These are phyloP conservation scores for Parasitella parasitica DNA, from an alignment of 371 early-diverging fungal genomes.

Conservation along the genomic window DNA sequence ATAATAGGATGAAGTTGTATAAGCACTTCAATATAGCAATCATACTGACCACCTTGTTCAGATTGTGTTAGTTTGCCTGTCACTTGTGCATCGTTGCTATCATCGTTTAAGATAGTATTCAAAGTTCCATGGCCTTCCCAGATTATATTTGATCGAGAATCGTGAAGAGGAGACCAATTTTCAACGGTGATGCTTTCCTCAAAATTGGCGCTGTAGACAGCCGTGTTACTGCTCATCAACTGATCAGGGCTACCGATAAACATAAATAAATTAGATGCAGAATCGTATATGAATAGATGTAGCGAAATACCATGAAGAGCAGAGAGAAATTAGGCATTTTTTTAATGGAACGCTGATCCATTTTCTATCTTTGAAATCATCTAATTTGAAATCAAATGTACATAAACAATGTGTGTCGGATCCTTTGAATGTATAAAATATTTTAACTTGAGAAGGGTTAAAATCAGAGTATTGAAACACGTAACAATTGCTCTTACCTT, in stretches of 20 bases:
- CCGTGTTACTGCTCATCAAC: slow-evolving; percentile 30
- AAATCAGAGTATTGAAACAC: background rate
- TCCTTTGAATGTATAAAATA: slow-evolving; percentile 40
- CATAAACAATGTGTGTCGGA: slow-evolving; percentile 37
- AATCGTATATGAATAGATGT: background rate
- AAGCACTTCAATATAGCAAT: slow-evolving; percentile 29
- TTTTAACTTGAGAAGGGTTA: slow-evolving; percentile 25
- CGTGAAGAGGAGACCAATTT: slow-evolving; percentile 27
- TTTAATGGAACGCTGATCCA: slow-evolving; percentile 31
- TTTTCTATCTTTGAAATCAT: slow-evolving; percentile 20
- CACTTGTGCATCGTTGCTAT: slow-evolving; percentile 13
- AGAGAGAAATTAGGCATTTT: slow-evolving; percentile 30
- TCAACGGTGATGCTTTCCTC: slow-evolving; percentile 32
- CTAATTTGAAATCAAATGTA: slow-evolving; percentile 25
- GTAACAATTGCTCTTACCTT: slow-evolving; percentile 9
- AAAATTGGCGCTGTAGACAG: slow-evolving; percentile 41
- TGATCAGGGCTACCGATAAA: slow-evolving; percentile 33
- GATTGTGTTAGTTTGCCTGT: slow-evolving; percentile 20
- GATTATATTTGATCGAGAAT: slow-evolving; percentile 25
- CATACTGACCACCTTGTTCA: slow-evolving; percentile 2
- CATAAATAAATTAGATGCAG: background rate
- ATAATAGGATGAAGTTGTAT: slow-evolving; percentile 32
- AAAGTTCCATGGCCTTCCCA: slow-evolving; percentile 41
- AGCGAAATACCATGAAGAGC: slow-evolving; percentile 37
- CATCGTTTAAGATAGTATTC: slow-evolving; percentile 23